Base-by-base conservation (phyloP, 495 filamentous ascomycete genomes). In the Parathielavia hyrcaniae region DNA sequence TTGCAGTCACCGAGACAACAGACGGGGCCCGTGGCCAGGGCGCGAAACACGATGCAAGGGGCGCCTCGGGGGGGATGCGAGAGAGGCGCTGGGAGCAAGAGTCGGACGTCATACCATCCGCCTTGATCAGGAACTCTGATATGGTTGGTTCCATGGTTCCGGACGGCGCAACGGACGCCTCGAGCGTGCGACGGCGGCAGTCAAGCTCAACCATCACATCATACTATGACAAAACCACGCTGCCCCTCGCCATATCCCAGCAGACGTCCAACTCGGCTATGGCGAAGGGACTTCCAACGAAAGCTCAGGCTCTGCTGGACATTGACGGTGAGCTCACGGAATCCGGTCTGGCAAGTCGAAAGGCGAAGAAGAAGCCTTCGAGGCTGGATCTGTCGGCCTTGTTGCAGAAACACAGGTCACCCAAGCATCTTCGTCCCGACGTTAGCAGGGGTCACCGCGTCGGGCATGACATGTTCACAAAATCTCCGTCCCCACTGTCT, bases 241-340 rank as follows among this genome's bases (percentile, higher is more conserved):
- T 75, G 32, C 78, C 79, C 34, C 70, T 80, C 5, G 66, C 77
- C 13, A 77, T 80, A 60, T 81, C 79, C 8, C 78, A 80, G 55
- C 79, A 82, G 60, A 81, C 79, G 10, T 79, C 78, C 1, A 76
- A 69, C 54, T 81, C 79, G 17, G 76, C 78, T 38, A 79, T 81
- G 71, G 72, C 78, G 11, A 81, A 79, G 61, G 77, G 77, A 8
- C 67, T 77, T 6, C 76, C 78, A 8, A 61, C 71, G 19, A 78
- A 77, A 65, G 71, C 66, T 14, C 61, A 70, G n/a, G 55, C 67
- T 23, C 67, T 73, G 34, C 67, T 73, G 45, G 75, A 75, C 69
- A 75, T 75, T 32, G 74, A 75, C 40, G 72, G 61, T 4, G 40
- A 61, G 8, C 57, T 55, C 26, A 50, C 43, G 2, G 50, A 58